Conservation (phyloP, 1,284 basidiomycete species). For the Rhodotorula mucilaginosa region DNA sequence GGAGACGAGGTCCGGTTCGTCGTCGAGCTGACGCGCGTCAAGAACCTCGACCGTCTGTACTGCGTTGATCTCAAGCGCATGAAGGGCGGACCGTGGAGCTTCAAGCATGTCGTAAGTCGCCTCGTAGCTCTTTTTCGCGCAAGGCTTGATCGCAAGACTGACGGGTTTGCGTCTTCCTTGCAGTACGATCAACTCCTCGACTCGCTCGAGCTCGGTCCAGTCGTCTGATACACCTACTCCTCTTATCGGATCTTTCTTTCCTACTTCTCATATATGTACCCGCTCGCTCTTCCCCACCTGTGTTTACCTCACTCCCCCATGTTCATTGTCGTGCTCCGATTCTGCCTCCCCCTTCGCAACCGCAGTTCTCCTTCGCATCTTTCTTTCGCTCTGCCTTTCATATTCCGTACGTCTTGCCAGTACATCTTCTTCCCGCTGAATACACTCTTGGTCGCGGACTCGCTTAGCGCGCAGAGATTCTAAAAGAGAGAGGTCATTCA, state of each 20-base stretch:
- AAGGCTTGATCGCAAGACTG: background rate
- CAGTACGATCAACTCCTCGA: slow-evolving; percentile 59
- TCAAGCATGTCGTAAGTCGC: slow-evolving; percentile 67
- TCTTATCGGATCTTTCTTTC: background rate
- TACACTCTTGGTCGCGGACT: background rate
- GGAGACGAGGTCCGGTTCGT: slow-evolving; percentile 92
- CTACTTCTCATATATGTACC: background rate
- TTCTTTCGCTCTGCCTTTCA: background rate
- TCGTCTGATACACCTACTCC: background rate
- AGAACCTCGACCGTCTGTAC: slow-evolving; percentile 80
- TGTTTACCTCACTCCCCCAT: background rate
- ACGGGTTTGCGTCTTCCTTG: background rate
- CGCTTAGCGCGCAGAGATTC: no score
- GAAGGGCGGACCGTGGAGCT: slow-evolving; percentile 74
- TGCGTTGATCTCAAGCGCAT: slow-evolving; percentile 83
- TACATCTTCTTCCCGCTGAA: background rate
- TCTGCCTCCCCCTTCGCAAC: background rate
- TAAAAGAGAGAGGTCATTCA: no score
- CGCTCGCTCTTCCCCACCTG: background rate
- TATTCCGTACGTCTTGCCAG: no score
- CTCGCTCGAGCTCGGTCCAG: slow-evolving; percentile 25
- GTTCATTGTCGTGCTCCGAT: background rate
- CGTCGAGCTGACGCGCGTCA: slow-evolving; percentile 82
- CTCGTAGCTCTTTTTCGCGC: background rate
- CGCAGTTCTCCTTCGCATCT: background rate